A percentile compares a stretch with the other conserved stretches of the same genome.
Conservation (phyloP, 257 asterid genomes). For the Hygrophila difformis region DNA sequence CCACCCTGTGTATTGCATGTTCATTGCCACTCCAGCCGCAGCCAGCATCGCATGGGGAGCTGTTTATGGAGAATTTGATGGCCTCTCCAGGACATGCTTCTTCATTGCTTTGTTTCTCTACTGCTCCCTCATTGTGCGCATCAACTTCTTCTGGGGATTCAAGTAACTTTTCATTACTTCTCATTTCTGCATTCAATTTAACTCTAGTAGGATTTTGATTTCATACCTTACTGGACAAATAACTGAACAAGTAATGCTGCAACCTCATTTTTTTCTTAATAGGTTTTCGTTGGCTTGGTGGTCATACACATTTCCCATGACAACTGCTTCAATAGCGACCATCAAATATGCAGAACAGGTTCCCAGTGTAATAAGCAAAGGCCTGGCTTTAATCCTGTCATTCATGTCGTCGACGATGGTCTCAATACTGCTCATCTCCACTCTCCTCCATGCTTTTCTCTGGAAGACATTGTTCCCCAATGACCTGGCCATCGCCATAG, state of each 20-base stretch:
- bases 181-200: too few species aligned
- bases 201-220: neutral
- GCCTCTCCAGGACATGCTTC: conserved; percentile 72
- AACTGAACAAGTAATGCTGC: too few species aligned
- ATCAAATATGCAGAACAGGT: conserved; percentile 82
- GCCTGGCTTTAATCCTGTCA: conserved; percentile 54
- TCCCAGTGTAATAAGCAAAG: conserved; percentile 45
- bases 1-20: conserved; percentile 91
- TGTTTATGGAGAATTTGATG: conserved; percentile 74
- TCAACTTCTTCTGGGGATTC: conserved; percentile 93
- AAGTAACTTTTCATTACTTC: conserved; percentile 20
- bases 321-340: conserved; percentile 83
- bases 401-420: conserved; percentile 84
- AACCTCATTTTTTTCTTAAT: conserved; percentile 14
- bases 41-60: conserved; percentile 97
- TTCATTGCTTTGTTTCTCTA: conserved; percentile 82
- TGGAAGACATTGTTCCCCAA: conserved; percentile 83
- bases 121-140: conserved; percentile 60
- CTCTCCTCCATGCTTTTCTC: conserved; percentile 71
- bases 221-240: too few species aligned
- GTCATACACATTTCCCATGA: conserved; percentile 97
- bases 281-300: conserved; percentile 98
- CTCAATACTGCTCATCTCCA: conserved; percentile 47
- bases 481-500: conserved; percentile 88
- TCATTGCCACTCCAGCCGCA: conserved; percentile 89